Base-by-base conservation (phyloP, 2,329 filamentous ascomycete species). In the Botrytis fabae region DNA sequence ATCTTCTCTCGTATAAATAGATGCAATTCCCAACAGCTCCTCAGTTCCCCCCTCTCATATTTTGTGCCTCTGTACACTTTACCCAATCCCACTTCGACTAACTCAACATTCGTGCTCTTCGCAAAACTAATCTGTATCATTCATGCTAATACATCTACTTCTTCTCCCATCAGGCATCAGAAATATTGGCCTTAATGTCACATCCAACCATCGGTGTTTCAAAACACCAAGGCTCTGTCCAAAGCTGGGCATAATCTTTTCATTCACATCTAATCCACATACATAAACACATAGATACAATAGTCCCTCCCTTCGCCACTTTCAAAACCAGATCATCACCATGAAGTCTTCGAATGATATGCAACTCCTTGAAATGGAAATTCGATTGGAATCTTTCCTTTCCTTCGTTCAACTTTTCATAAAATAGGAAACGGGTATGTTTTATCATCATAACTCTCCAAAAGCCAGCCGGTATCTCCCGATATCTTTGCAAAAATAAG, bases 371-470 rank as follows among this genome's bases (percentile, higher is more conserved):
- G n/a, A 22, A 42, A 68, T 22, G 48, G 35, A 42, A 68, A 57
- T 42, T 42, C 54, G 28, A 32, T 22, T 57, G 28, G 38, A 69
- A 32, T n/a, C 25, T 57, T 57, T 57, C 48, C 25, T 68, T 57
- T 12, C 38, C 8, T 57, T 57, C 35, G 25, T 54, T 57, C 65
- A 57, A 69, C 48, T 32, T 57, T 57, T 59, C 51, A 42, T 57
- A 57, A 44, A 42, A 44, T 69, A 69, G 20, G 38, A 51, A 68
- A 65, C 20, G 65, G 65, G 65, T 69, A 69, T 69, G 65, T 28
- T 69, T 69, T 57, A 57, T 69, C 65, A 68, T 68, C 48, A 57
- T 57, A 68, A 68, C 35, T 68, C 65, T 57, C 48, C 54, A 38
- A 57, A 69, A 54, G 32, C 28, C 35, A 42, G 25, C n/a, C 18